Base-by-base conservation (phyloP, 345 rosid species). In the Barbarea vulgaris region DNA sequence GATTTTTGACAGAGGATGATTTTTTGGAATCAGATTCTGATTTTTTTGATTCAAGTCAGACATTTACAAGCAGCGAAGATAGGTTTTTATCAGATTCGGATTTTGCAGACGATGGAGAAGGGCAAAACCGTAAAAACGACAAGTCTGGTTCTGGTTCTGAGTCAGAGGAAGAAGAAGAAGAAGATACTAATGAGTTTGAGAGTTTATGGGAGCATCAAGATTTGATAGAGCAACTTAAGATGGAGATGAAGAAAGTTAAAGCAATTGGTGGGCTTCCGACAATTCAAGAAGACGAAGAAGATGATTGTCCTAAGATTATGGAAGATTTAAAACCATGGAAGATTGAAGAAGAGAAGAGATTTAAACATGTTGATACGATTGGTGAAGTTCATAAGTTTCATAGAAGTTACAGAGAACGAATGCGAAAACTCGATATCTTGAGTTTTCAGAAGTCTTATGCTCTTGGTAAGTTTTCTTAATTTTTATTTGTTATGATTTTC, bases 291-390 rank as follows among this genome's bases (percentile, higher is more conserved):
- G 96, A 90, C 3, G 74, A 46, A 33, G 88, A 91, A 24, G 91
- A 86, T 2, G 96, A 90, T 68, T 85, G 80, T 31, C 96, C 97
- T 0, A 87, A 85, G 42, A 84, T 92, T 52, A 85, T 81, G 81
- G 97, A 90, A 57, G 94, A 89, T 82, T 82, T 95, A 60, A 95
- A 89, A 80, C 98, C 98, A 51, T 92, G 93, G 96, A 95, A 86
- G 79, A 92, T 95, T 13, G 93, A 94, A 46, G 93, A 90, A 51
- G 81, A 78, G 73, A 78, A 72, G 77, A 90, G 79, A 63, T 84
- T 79, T 47, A 88, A 79, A 28, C 87, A 84, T 19, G 90, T 74
- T 70, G 90, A 87, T 54, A 85, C 70, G 50, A 87, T 92, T 83
- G 79, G 85, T 2, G 97, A 87, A 80, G 93, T 95, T 79, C 97